Evolutionary conservation across 306 rosid genomes (phyloP).

Genomic region (Cucumis cinereus): DNA sequence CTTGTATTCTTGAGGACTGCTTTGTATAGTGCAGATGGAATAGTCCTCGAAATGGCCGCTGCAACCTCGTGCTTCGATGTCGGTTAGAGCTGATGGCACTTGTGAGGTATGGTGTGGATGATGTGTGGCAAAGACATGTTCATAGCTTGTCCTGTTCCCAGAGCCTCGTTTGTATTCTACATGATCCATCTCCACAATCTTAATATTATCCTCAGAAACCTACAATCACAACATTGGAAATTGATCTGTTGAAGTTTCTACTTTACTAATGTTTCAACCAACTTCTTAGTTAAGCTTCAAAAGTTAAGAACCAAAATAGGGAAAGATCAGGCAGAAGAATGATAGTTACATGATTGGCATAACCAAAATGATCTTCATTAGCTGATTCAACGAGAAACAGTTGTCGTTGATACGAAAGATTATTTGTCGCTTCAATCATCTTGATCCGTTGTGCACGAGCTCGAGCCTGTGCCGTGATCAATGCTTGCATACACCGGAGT

Average conservation of each 20-base stretch:
- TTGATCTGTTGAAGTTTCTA: neutral
- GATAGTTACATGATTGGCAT: conserved; percentile 41
- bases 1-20: conserved; percentile 58
- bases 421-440: conserved; percentile 30
- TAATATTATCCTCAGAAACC: conserved; percentile 77
- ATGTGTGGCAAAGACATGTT: neutral
- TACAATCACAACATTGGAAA: conserved; percentile 5
- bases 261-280: neutral
- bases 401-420: conserved; percentile 14
- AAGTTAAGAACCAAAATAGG: neutral
- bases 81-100: conserved; percentile 47
- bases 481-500: conserved; percentile 76
- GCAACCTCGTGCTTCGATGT: conserved; percentile 41
- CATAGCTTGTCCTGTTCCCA: conserved; percentile 40
- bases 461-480: conserved; percentile 81
- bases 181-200: conserved; percentile 87
- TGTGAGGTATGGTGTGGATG: conserved; percentile 28
- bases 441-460: conserved; percentile 75
- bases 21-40: conserved; percentile 45
- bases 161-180: conserved; percentile 31
- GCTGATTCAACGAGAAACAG: conserved; percentile 28
- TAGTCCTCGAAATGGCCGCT: conserved; percentile 70
- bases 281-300: conserved; percentile 4
- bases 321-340: neutral
- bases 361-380: conserved; percentile 28